Evolutionary conservation across 2,329 filamentous ascomycete genomes (phyloP), one percentile per base, ranked within the genome.

Genomic region (Colletotrichum lindemuthianum): DNA sequence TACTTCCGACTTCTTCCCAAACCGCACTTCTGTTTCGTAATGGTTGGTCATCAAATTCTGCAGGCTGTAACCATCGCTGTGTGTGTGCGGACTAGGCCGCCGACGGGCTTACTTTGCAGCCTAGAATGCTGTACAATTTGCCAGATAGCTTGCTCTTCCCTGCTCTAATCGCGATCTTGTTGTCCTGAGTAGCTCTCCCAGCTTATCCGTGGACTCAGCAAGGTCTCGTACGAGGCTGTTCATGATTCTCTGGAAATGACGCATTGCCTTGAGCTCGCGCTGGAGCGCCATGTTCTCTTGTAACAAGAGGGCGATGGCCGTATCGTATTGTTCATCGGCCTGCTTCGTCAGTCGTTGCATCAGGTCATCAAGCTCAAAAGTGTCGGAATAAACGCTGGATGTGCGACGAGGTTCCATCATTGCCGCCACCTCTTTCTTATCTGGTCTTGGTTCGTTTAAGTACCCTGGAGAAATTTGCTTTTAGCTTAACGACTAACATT

Each of bases 361-460:
- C 9, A 52, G 34, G 34, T 59, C 10, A 33, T 52, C 11, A 6
- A 59, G 47, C 32, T 59, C 2, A 2, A 59, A 59, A 2, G 45
- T 51, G n/a, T 51, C 6, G 4, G 56, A 59, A 12, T 51, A 59
- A 24, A 39, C 8, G 15, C 49, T 52, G 6, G 12, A 59, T 8
- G 41, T 59, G 12, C 16, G 16, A 16, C 34, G 15, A 16, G 57
- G 57, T 34, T 59, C 34, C 16, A 59, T 59, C 10, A 8, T 59
- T 34, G 34, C 41, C 41, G 13, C 39, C 10, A 16, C 13, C 45
- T 13, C 8, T 39, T 39, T 39, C 34, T 15, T 16, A 3, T 47
- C 33, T 53, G 15, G 9, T 47, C 13, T 11, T 2, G 6, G 2
- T 40, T 13, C 2, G 10, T 16, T 45, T 47, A 47, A 59, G 34